These are phyloP conservation scores for Ochetophila trinervis DNA, from an alignment of 306 rosid genomes.

Conservation along the genomic window DNA sequence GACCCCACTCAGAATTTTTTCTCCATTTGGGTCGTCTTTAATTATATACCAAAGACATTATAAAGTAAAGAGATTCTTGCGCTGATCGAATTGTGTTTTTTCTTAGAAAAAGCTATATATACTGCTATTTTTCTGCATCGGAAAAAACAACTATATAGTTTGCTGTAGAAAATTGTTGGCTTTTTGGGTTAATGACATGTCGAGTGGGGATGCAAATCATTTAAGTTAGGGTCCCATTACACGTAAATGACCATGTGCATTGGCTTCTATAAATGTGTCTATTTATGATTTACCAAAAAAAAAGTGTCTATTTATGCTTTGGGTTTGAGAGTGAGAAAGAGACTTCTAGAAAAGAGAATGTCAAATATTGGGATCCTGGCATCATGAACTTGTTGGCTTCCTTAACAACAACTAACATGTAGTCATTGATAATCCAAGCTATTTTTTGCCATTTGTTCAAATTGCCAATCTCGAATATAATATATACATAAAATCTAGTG, in stretches of 20 bases:
- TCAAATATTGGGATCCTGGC: no score
- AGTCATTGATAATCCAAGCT: no score
- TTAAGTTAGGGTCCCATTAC: slow-evolving; percentile 31
- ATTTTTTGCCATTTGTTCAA: no score
- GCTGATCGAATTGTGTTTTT: not conserved
- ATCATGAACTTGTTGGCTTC: no score
- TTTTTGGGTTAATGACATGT: slow-evolving; percentile 32
- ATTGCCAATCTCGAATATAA: no score
- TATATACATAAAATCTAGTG: no score
- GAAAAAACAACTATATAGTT: no score
- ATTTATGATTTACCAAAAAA: not conserved
- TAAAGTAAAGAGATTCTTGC: not conserved
- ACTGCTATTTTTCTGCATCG: not conserved
- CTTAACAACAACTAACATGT: no score
- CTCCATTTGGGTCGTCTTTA: not conserved
- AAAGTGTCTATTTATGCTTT: no score
- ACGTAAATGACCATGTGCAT: slow-evolving; percentile 15
- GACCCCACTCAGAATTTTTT: slow-evolving; percentile 23
- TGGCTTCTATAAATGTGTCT: not conserved
- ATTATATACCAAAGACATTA: no score
- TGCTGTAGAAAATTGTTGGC: slow-evolving; percentile 34
- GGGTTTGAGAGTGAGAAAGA: not conserved
- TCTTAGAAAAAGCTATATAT: slow-evolving; percentile 18
- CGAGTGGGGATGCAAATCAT: slow-evolving; percentile 26
- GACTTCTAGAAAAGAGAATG: no score